phyloP scores from a whole-genome alignment of 306 rosid species.

The Macrotyloma uniflorum region DNA sequence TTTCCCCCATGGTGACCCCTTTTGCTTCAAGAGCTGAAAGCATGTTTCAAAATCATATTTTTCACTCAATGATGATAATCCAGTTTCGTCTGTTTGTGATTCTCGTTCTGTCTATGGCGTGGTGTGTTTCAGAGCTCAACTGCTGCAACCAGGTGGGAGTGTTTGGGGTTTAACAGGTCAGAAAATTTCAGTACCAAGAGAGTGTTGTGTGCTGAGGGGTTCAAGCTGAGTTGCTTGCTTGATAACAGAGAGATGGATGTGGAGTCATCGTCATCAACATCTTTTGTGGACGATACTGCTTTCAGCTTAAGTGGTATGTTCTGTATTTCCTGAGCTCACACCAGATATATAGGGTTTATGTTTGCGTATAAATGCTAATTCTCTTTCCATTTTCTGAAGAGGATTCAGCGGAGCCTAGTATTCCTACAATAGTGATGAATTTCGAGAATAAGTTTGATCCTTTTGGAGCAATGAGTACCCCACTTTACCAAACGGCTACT shows the following conservation, averaged over 20 bases:
- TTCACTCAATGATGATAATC: background rate
- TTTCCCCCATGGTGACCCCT: background rate
- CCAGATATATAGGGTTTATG: background rate
- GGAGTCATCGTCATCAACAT: constrained; percentile 44
- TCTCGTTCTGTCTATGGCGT: constrained; percentile 32
- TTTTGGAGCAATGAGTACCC: constrained; percentile 70
- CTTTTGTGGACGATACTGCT: constrained; percentile 47
- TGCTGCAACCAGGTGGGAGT: constrained; percentile 39
- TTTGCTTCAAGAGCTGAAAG: background rate
- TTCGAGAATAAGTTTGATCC: constrained; percentile 81
- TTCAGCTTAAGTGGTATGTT: constrained; percentile 54
- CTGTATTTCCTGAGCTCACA: constrained; percentile 8
- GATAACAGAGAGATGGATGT: constrained; percentile 64
- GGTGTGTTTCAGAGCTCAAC: constrained; percentile 48
- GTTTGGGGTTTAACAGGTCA: constrained; percentile 47
- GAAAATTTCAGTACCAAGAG: constrained; percentile 36
- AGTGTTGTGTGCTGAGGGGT: constrained; percentile 37
- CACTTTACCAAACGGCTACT: constrained; percentile 93
- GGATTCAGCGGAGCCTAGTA: constrained; percentile 61
- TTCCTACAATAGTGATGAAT: constrained; percentile 81
- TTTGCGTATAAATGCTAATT: constrained; percentile 26
- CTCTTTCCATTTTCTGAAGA: constrained; percentile 48
- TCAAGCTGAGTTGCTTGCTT: constrained; percentile 54
- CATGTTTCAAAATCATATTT: constrained; percentile 19
- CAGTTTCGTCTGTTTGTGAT: background rate